Evolutionary conservation across 2,329 filamentous ascomycete genomes (phyloP).

Genomic region (Epichloe baconii): DNA sequence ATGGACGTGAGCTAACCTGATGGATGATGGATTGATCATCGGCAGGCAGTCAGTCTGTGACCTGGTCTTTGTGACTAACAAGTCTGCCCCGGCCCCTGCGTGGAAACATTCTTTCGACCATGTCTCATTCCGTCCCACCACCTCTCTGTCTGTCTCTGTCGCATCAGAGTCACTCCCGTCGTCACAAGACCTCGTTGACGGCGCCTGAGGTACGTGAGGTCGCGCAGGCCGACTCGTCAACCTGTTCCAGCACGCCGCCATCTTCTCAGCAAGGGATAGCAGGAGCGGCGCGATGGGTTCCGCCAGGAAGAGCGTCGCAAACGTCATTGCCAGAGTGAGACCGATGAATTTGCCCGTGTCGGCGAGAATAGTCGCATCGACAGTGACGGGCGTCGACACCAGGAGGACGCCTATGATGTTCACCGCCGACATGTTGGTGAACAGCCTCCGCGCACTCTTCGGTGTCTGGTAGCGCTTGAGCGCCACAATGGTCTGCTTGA

Average conservation of each 20-base stretch:
- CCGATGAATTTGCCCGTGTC: constrained; percentile 7
- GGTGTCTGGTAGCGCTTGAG: constrained; percentile 12
- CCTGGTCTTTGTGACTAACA: too few relatives aligned
- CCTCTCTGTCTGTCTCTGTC: too few relatives aligned
- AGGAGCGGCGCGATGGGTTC: constrained; percentile 11
- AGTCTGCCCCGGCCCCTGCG: too few relatives aligned
- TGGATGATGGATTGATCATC: too few relatives aligned
- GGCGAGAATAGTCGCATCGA: constrained; percentile 7
- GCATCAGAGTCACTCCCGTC: background rate
- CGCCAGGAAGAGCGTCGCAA: constrained; percentile 10
- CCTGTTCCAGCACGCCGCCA: background rate
- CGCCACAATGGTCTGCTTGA: constrained; percentile 11
- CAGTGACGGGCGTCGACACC: constrained; percentile 10
- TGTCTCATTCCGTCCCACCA: too few relatives aligned
- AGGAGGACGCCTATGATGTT: constrained; percentile 11
- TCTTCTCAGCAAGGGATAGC: constrained; percentile 7
- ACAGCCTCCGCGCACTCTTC: constrained; percentile 9
- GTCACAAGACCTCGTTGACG: background rate
- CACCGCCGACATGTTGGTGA: constrained; percentile 12
- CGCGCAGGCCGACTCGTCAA: background rate
- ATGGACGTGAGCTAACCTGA: too few relatives aligned
- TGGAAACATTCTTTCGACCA: too few relatives aligned
- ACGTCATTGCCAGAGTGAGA: constrained; percentile 10
- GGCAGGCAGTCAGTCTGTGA: too few relatives aligned
- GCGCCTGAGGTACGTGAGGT: too few relatives aligned